Percentiles rank a stretch among this genome's conserved stretches.
These are phyloP conservation scores for Avena sativa DNA, from an alignment of 176 grass and related monocot genomes.

Conservation along the genomic window DNA sequence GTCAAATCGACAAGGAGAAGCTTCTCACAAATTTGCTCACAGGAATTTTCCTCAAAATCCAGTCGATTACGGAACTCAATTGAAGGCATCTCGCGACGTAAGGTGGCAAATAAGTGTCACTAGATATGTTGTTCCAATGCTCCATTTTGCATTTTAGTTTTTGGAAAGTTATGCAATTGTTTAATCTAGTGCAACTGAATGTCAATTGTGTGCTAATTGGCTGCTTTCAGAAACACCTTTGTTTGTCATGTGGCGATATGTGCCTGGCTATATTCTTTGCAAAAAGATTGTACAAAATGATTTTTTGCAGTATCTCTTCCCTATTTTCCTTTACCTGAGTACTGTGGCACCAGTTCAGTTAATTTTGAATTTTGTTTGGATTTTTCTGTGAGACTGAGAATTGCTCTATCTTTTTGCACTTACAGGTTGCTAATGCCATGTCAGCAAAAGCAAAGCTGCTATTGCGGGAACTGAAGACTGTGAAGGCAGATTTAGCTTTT, in stretches of 20 bases:
- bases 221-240: conserved; percentile 14
- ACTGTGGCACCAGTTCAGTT: conserved; percentile 17
- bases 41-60: conserved; percentile 68
- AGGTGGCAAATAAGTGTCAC: conserved; percentile 87
- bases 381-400: not conserved
- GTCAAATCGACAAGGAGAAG: conserved; percentile 53
- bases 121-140: conserved; percentile 49
- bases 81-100: conserved; percentile 99
- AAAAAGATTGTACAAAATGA: not conserved
- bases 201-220: conserved; percentile 35
- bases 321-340: conserved; percentile 9
- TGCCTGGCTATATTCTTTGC: conserved; percentile 3
- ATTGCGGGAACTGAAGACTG: conserved; percentile 86
- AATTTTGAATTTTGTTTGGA: not conserved
- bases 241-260: not conserved
- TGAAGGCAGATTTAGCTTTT: conserved; percentile 96
- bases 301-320: not conserved
- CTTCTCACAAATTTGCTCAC: conserved; percentile 65
- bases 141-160: conserved; percentile 18
- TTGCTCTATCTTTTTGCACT: conserved; percentile 6
- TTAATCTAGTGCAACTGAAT: conserved; percentile 1
- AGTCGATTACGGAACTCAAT: conserved; percentile 85
- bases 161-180: not conserved
- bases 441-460: conserved; percentile 98
- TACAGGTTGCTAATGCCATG: conserved; percentile 97